phyloP scores from a whole-genome alignment of 2,329 filamentous ascomycete species.

The Microcyclosporella mali region DNA sequence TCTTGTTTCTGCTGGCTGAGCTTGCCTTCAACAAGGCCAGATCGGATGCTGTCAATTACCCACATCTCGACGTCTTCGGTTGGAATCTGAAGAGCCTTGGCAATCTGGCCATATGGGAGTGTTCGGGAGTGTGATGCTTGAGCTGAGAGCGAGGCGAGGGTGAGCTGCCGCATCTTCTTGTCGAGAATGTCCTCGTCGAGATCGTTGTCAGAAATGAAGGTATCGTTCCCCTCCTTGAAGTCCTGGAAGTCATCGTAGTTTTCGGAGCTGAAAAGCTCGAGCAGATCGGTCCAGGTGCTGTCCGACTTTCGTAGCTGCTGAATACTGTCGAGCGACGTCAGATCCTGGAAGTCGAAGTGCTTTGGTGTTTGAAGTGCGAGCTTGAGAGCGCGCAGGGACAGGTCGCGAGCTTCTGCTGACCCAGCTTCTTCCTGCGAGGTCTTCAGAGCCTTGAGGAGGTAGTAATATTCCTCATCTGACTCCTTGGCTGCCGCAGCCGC shows the following conservation, averaged over 20 bases:
- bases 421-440: slow-evolving; percentile 59
- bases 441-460: slow-evolving; percentile 69
- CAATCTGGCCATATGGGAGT: slow-evolving; percentile 80
- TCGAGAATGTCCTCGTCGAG: slow-evolving; percentile 67
- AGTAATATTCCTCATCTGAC: slow-evolving; percentile 66
- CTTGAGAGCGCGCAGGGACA: slow-evolving; percentile 60
- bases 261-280: slow-evolving; percentile 92
- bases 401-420: slow-evolving; percentile 49
- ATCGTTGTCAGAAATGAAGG: slow-evolving; percentile 71
- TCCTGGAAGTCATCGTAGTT: slow-evolving; percentile 92
- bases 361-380: slow-evolving; percentile 59
- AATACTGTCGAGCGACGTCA: slow-evolving; percentile 66
- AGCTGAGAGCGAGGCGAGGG: slow-evolving; percentile 82
- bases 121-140: slow-evolving; percentile 70
- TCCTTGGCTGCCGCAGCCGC: slow-evolving; percentile 73
- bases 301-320: slow-evolving; percentile 83
- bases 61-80: slow-evolving; percentile 88
- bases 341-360: slow-evolving; percentile 67
- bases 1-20: slow-evolving; percentile 86
- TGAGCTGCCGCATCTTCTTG: slow-evolving; percentile 94
- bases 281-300: slow-evolving; percentile 78
- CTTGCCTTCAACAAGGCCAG: slow-evolving; percentile 91
- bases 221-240: slow-evolving; percentile 85
- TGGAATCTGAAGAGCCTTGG: slow-evolving; percentile 76
- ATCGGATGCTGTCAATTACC: slow-evolving; percentile 97